Percentiles rank a stretch among this genome's conserved stretches.
phyloP scores from a whole-genome alignment of 2,329 filamentous ascomycete species.

The Nothopassalora personata region DNA sequence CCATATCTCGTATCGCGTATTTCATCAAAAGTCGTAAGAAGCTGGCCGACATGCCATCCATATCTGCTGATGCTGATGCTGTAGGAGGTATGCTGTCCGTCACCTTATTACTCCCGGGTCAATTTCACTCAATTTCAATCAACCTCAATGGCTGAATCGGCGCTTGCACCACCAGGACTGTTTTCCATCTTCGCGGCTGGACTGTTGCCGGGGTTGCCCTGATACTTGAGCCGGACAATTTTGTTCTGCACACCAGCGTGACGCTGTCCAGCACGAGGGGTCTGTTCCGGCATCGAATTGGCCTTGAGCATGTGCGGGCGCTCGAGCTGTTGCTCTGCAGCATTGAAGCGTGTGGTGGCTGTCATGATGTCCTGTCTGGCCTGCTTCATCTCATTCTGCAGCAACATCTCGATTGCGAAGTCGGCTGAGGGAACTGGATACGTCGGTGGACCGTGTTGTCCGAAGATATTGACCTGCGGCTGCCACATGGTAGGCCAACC shows the following conservation, averaged over 20 bases:
- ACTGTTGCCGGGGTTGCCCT: background rate
- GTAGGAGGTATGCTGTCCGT: background rate
- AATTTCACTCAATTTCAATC: background rate
- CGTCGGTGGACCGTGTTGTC: background rate
- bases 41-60: background rate
- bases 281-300: background rate
- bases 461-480: background rate
- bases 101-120: background rate
- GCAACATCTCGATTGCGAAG: background rate
- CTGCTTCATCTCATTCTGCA: background rate
- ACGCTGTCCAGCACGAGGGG: background rate
- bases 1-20: background rate
- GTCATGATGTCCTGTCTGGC: background rate
- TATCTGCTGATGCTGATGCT: background rate
- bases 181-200: background rate
- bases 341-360: background rate
- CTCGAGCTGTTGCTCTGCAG: background rate
- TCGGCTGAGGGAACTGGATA: background rate
- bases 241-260: background rate
- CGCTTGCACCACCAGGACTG: background rate
- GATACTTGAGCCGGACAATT: background rate
- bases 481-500: background rate
- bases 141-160: constrained; percentile 1
- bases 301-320: background rate
- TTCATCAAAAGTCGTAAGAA: background rate